Evolutionary conservation across 768 basidiomycete species (phyloP).

Genomic region (Dioszegia aurantiaca): DNA sequence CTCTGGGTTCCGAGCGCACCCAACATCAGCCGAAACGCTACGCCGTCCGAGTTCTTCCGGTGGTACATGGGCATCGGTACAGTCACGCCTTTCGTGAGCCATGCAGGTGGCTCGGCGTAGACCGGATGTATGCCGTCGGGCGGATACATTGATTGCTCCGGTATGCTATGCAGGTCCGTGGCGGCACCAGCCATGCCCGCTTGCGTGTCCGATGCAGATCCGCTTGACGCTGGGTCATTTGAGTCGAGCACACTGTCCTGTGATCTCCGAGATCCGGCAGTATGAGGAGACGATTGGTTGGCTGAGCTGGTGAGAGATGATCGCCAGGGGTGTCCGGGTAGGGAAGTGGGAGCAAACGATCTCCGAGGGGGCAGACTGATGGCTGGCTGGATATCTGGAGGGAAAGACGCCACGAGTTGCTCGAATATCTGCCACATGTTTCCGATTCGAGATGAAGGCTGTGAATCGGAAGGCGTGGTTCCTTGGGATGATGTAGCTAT

Average conservation of each 20-base stretch:
- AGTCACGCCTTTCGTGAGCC: conserved; percentile 33
- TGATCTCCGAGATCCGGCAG: not conserved
- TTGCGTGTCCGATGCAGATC: too few relatives aligned
- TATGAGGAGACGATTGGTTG: not conserved
- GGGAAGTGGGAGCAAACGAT: not conserved
- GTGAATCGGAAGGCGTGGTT: not conserved
- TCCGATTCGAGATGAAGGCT: not conserved
- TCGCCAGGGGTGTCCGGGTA: not conserved
- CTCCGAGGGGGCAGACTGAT: not conserved
- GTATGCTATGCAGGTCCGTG: not conserved
- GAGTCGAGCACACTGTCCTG: not conserved
- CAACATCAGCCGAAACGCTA: conserved; percentile 36
- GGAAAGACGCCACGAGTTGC: not conserved
- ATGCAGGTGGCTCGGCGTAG: conserved; percentile 36
- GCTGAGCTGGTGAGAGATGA: not conserved
- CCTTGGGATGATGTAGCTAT: not conserved
- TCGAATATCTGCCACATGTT: conserved; percentile 5
- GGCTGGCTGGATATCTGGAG: not conserved
- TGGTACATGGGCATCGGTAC: conserved; percentile 35
- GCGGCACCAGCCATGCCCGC: not conserved
- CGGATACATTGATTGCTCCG: conserved; percentile 29
- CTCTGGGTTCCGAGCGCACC: conserved; percentile 25
- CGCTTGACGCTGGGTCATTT: too few relatives aligned
- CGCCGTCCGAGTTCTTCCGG: conserved; percentile 38
- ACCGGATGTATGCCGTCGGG: conserved; percentile 29